phyloP scores from a whole-genome alignment of 129 eudicot species.

The Chrysanthemum lavandulifolium region DNA sequence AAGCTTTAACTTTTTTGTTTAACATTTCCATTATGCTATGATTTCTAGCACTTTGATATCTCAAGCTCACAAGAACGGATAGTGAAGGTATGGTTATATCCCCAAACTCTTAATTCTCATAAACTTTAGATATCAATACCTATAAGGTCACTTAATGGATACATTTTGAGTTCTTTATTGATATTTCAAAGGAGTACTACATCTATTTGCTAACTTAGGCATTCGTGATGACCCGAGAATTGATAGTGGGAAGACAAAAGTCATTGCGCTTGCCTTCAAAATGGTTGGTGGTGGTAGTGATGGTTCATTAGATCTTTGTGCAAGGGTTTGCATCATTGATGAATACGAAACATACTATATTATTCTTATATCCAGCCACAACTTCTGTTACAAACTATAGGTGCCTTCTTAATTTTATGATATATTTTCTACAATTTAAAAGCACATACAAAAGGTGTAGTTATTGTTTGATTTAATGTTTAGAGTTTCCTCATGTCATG shows the following conservation, averaged over 20 bases:
- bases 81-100: not conserved
- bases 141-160: not conserved
- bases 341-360: slow-evolving; percentile 70
- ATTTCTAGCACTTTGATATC: too few relatives aligned
- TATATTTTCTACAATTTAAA: not conserved
- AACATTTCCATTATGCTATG: too few relatives aligned
- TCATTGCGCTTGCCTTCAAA: slow-evolving; percentile 80
- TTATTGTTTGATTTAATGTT: too few relatives aligned
- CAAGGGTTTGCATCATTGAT: slow-evolving; percentile 83
- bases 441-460: not conserved
- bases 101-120: slow-evolving; percentile 3
- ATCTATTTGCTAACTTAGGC: slow-evolving; percentile 79
- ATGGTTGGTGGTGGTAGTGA: slow-evolving; percentile 99
- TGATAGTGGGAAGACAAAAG: slow-evolving; percentile 47
- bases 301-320: slow-evolving; percentile 84
- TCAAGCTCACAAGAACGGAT: too few relatives aligned
- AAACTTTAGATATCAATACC: not conserved
- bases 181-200: slow-evolving; percentile 31
- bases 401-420: slow-evolving; percentile 17
- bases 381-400: slow-evolving; percentile 74
- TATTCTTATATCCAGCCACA: slow-evolving; percentile 76
- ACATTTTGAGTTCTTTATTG: not conserved
- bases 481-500: not conserved
- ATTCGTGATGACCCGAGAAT: slow-evolving; percentile 66
- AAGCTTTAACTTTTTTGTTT: too few relatives aligned